A percentile compares a stretch with the other conserved stretches of the same genome.
phyloP scores from a whole-genome alignment of 495 filamentous ascomycete species.

The Penicillium taxi region DNA sequence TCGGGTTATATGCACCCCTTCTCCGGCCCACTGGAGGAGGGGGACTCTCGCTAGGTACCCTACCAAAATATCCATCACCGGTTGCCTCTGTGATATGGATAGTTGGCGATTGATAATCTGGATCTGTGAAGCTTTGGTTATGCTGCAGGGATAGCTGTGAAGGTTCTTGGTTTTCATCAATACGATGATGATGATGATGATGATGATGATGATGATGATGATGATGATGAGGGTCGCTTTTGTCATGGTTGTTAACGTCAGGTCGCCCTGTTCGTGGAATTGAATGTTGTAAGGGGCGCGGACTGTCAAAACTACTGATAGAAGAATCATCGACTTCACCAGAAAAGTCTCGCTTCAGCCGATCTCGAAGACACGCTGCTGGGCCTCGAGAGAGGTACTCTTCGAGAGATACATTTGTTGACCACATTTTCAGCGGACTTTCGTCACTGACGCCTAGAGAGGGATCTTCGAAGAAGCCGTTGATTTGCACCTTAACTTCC shows the following conservation, averaged over 20 bases:
- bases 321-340: conserved; percentile 26
- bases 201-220: conserved; percentile 2
- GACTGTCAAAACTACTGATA: conserved; percentile 29
- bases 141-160: conserved; percentile 17
- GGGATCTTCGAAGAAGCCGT: conserved; percentile 53
- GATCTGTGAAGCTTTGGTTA: conserved; percentile 20
- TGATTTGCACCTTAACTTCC: conserved; percentile 50
- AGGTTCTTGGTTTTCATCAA: conserved; percentile 7
- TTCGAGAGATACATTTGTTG: conserved; percentile 40
- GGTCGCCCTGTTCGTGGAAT: conserved; percentile 5
- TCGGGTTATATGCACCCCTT: conserved; percentile 3
- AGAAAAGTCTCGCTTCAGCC: conserved; percentile 21
- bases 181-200: not conserved
- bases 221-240: not conserved
- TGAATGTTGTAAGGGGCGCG: conserved; percentile 18
- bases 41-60: conserved; percentile 15
- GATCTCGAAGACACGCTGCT: conserved; percentile 22
- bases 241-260: no score
- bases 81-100: conserved; percentile 30
- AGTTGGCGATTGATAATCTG: conserved; percentile 16
- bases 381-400: conserved; percentile 36
- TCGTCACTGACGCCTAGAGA: conserved; percentile 34
- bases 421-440: conserved; percentile 45
- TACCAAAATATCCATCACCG: conserved; percentile 19
- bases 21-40: conserved; percentile 8